Evolutionary conservation across 2,329 filamentous ascomycete species (phyloP).

Genomic region (Periconia sp.): DNA sequence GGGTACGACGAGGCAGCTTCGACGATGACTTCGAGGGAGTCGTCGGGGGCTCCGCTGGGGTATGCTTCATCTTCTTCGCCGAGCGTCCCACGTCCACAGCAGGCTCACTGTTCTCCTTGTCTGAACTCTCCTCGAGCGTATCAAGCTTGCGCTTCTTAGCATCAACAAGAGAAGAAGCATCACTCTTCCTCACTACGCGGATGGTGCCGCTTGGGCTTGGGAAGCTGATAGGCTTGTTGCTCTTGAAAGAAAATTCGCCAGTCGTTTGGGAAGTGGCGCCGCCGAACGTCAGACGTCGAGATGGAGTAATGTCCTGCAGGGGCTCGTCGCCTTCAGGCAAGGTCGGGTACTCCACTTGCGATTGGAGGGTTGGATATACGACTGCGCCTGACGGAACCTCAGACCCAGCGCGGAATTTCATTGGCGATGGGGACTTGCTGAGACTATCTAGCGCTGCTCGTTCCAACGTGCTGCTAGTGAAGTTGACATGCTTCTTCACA

Average conservation of each 20-base stretch:
- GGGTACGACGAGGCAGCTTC: conserved; percentile 39
- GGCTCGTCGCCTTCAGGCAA: conserved; percentile 36
- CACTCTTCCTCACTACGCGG: conserved; percentile 53
- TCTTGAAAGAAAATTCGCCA: conserved; percentile 57
- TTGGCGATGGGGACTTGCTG: conserved; percentile 42
- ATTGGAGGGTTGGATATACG: conserved; percentile 35
- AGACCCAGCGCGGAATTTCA: conserved; percentile 42
- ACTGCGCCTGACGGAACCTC: conserved; percentile 40
- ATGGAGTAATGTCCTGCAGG: conserved; percentile 29
- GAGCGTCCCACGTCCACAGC: conserved; percentile 35
- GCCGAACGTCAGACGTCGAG: conserved; percentile 44
- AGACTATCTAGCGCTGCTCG: conserved; percentile 38
- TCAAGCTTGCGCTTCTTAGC: conserved; percentile 55
- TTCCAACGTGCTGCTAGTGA: conserved; percentile 72
- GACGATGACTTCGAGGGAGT: conserved; percentile 30
- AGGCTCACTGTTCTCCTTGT: conserved; percentile 52
- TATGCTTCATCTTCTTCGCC: conserved; percentile 40
- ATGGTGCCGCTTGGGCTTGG: conserved; percentile 46
- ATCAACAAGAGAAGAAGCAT: conserved; percentile 37
- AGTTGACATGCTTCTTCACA: conserved; percentile 80
- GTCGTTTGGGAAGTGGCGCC: conserved; percentile 35
- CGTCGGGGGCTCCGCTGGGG: conserved; percentile 32
- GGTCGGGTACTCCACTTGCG: conserved; percentile 44
- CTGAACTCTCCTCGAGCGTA: conserved; percentile 41
- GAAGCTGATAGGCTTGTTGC: conserved; percentile 53